Percentiles rank a stretch among this genome's conserved stretches.
Conservation (phyloP, 495 filamentous ascomycete species). For the Penicillium bialowiezense region DNA sequence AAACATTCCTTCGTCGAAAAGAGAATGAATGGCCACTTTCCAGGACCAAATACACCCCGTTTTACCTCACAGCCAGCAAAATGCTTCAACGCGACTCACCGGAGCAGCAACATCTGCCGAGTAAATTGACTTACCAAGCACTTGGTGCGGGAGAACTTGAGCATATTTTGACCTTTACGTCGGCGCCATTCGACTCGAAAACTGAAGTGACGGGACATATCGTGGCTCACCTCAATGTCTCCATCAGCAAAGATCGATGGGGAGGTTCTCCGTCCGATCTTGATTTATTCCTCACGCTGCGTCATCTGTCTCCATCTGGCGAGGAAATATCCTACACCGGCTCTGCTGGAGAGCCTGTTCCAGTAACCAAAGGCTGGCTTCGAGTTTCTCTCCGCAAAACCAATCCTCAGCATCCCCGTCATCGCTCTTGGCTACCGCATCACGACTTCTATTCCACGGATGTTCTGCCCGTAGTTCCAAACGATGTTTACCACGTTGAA, state of each 20-base stretch:
- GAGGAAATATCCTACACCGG: constrained; percentile 60
- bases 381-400: constrained; percentile 46
- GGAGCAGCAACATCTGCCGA: too few species aligned
- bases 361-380: constrained; percentile 29
- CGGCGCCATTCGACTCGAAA: constrained; percentile 42
- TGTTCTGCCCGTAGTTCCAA: constrained; percentile 43
- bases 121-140: not conserved
- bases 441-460: constrained; percentile 45
- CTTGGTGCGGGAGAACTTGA: not conserved
- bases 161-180: constrained; percentile 41
- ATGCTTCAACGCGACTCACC: too few species aligned
- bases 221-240: constrained; percentile 53
- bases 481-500: constrained; percentile 53
- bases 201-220: constrained; percentile 61
- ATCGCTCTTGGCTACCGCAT: constrained; percentile 47
- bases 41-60: constrained; percentile 48
- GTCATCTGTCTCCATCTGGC: constrained; percentile 45
- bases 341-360: constrained; percentile 39
- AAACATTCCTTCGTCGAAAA: constrained; percentile 35
- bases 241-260: constrained; percentile 26
- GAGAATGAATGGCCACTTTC: constrained; percentile 59
- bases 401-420: constrained; percentile 38
- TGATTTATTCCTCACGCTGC: constrained; percentile 59
- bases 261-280: constrained; percentile 51
- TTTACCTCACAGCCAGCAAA: constrained; percentile 35